phyloP scores from a whole-genome alignment of 2,329 filamentous ascomycete species.

The Zasmidium cellare region DNA sequence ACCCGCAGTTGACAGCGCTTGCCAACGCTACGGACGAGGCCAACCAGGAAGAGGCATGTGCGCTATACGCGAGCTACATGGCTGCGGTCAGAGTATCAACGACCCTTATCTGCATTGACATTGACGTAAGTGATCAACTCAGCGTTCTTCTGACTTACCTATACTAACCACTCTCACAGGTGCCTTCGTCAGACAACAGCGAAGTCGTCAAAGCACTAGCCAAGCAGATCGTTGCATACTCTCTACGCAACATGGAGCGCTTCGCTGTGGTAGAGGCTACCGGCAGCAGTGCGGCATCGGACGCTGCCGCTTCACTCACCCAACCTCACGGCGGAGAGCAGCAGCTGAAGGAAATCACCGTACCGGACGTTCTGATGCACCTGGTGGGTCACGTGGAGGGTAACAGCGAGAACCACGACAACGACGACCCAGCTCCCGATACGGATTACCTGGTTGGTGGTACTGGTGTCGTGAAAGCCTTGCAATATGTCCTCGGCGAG shows the following conservation, averaged over 20 bases:
- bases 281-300: conserved; percentile 39
- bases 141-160: neutral
- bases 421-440: conserved; percentile 72
- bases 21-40: conserved; percentile 75
- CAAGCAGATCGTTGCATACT: conserved; percentile 93
- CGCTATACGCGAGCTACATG: conserved; percentile 87
- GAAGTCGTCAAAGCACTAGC: conserved; percentile 90
- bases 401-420: conserved; percentile 53
- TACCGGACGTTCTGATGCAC: conserved; percentile 83
- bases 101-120: conserved; percentile 84
- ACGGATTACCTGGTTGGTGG: conserved; percentile 96
- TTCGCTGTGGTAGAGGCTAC: conserved; percentile 66
- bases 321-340: conserved; percentile 47
- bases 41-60: conserved; percentile 88
- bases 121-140: conserved; percentile 59
- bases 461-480: conserved; percentile 89
- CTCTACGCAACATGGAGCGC: conserved; percentile 83
- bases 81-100: conserved; percentile 81
- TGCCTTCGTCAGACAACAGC: conserved; percentile 76
- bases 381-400: conserved; percentile 72
- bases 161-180: conserved; percentile 23
- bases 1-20: conserved; percentile 68
- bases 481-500: conserved; percentile 87
- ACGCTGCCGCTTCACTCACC: conserved; percentile 45
- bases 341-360: conserved; percentile 56